phyloP scores from a whole-genome alignment of 2,329 filamentous ascomycete genomes.

The Alternaria sp. region DNA sequence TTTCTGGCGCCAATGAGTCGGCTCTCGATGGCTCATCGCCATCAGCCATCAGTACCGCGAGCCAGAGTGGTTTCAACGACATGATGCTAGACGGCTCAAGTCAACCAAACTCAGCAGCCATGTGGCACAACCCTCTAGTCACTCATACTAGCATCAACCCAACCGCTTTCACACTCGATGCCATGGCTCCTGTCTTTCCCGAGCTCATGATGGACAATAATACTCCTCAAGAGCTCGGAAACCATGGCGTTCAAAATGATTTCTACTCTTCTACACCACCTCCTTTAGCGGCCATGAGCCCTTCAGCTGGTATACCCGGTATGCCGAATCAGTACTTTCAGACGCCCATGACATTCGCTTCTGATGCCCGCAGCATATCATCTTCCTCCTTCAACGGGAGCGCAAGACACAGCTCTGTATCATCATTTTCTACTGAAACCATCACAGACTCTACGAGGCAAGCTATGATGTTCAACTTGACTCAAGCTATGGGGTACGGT shows the following conservation, averaged over 20 bases:
- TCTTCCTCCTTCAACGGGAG: slow-evolving; percentile 76
- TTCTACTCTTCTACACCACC: slow-evolving; percentile 82
- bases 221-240: slow-evolving; percentile 77
- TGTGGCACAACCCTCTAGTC: slow-evolving; percentile 62
- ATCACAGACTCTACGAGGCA: slow-evolving; percentile 73
- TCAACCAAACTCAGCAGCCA: slow-evolving; percentile 46
- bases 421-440: slow-evolving; percentile 68
- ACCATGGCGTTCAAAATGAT: slow-evolving; percentile 73
- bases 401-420: slow-evolving; percentile 66
- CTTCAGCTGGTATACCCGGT: slow-evolving; percentile 71
- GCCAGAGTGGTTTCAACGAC: slow-evolving; percentile 90
- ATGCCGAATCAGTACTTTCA: slow-evolving; percentile 68
- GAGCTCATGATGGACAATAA: slow-evolving; percentile 72
- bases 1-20: slow-evolving; percentile 70
- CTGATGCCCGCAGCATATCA: slow-evolving; percentile 68
- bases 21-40: slow-evolving; percentile 93
- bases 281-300: slow-evolving; percentile 76
- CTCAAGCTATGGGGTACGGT: slow-evolving; percentile 65
- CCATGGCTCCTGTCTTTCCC: slow-evolving; percentile 76
- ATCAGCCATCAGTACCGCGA: slow-evolving; percentile 93
- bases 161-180: slow-evolving; percentile 77
- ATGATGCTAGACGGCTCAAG: slow-evolving; percentile 81
- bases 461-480: slow-evolving; percentile 68
- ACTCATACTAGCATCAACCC: slow-evolving; percentile 71
- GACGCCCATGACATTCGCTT: slow-evolving; percentile 72